Percentiles rank a stretch among this genome's conserved stretches.
Conservation (phyloP, 2,329 filamentous ascomycete species). For the Seiridium unicorne region DNA sequence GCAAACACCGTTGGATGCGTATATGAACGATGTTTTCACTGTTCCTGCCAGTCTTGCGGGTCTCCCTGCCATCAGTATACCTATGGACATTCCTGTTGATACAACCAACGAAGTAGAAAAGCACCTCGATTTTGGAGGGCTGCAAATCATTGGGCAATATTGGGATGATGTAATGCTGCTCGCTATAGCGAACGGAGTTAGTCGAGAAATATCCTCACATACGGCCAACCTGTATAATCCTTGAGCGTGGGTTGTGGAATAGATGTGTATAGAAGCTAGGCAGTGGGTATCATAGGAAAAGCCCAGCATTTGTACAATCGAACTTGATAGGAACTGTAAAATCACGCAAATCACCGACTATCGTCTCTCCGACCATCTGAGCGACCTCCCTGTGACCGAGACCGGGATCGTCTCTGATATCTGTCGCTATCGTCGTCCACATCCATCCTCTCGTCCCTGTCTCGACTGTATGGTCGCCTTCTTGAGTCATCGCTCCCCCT, state of each 20-base stretch:
- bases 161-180: slow-evolving; percentile 70
- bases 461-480: slow-evolving; percentile 1
- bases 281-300: slow-evolving; percentile 2
- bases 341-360: background rate
- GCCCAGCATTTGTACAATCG: background rate
- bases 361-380: background rate
- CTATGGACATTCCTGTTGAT: slow-evolving; percentile 45
- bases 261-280: background rate
- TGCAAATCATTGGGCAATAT: slow-evolving; percentile 81
- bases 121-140: slow-evolving; percentile 48
- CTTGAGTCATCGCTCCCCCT: background rate
- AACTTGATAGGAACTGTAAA: background rate
- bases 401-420: background rate
- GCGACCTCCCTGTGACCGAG: background rate
- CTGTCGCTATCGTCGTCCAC: background rate
- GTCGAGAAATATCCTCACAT: slow-evolving; percentile 18
- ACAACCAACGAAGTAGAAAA: slow-evolving; percentile 28
- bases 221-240: background rate
- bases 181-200: slow-evolving; percentile 48
- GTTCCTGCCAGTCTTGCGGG: slow-evolving; percentile 93
- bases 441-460: slow-evolving; percentile 5
- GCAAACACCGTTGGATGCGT: slow-evolving; percentile 66
- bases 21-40: slow-evolving; percentile 93
- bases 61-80: slow-evolving; percentile 83
- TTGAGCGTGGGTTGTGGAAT: background rate